These are phyloP conservation scores for Didymella exigua DNA, from an alignment of 2,329 filamentous ascomycete species.

Conservation along the genomic window DNA sequence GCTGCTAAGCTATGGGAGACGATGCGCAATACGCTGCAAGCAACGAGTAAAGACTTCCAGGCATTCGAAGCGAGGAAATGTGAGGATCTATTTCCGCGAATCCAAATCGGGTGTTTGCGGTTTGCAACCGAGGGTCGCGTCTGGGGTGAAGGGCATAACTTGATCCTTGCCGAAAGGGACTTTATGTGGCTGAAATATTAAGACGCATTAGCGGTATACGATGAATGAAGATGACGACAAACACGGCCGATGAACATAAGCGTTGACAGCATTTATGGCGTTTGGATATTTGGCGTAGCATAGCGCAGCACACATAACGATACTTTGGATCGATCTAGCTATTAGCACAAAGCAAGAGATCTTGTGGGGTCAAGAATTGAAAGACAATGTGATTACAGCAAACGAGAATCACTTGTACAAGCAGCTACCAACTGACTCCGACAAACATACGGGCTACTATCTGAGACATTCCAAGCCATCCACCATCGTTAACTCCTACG, in stretches of 20 bases:
- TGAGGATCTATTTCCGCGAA: slow-evolving; percentile 32
- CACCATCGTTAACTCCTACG: neutral
- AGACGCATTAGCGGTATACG: neutral
- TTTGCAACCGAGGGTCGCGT: slow-evolving; percentile 36
- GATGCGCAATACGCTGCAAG: slow-evolving; percentile 37
- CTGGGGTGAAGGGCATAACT: slow-evolving; percentile 38
- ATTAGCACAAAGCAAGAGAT: neutral
- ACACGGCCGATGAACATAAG: neutral
- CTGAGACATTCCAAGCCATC: neutral
- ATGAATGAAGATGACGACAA: neutral
- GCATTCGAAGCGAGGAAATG: slow-evolving; percentile 34
- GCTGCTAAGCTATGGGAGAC: slow-evolving; percentile 27
- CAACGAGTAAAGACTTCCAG: slow-evolving; percentile 33
- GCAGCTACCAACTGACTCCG: neutral
- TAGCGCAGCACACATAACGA: slow-evolving; percentile 1
- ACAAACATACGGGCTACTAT: neutral
- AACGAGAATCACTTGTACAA: neutral
- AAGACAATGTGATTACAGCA: neutral
- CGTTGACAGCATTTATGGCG: slow-evolving; percentile 9
- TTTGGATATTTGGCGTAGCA: slow-evolving; percentile 3
- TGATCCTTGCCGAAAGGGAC: slow-evolving; percentile 38
- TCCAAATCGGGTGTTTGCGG: slow-evolving; percentile 35
- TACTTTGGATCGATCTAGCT: neutral
- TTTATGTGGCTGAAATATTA: slow-evolving; percentile 39
- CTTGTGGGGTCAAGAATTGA: neutral